Conservation (phyloP, 192 early-diverging fungal genomes). For the Entomortierella beljakovae region DNA sequence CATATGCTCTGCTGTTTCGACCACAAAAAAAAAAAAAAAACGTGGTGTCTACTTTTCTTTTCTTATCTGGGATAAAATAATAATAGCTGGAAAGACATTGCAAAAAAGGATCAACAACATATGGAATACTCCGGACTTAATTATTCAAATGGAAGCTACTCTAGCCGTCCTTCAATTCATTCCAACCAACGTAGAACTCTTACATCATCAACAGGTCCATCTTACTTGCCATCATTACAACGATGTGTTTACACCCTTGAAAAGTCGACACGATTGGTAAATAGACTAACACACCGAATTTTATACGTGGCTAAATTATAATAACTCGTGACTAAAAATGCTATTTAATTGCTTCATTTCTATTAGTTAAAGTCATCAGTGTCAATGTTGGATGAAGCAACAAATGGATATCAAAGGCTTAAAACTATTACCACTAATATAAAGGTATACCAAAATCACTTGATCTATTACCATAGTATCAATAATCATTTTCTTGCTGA, state of each 20-base stretch:
- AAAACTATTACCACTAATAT: conserved; percentile 37
- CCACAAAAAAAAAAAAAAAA: not conserved
- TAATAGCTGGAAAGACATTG: no score
- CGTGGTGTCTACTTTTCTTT: not conserved
- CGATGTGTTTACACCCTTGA: conserved; percentile 42
- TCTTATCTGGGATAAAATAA: no score
- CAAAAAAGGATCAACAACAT: not conserved
- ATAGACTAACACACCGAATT: no score
- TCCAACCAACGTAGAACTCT: conserved; percentile 3
- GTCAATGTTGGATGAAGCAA: conserved; percentile 33
- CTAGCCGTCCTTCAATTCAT: not conserved
- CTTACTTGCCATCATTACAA: conserved; percentile 32
- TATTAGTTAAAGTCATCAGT: conserved; percentile 27
- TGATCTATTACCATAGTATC: not conserved
- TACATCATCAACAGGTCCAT: not conserved
- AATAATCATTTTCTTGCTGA: not conserved
- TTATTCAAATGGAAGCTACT: not conserved
- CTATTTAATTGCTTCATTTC: not conserved
- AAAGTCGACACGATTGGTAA: conserved; percentile 32
- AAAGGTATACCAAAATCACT: conserved; percentile 13
- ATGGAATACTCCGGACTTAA: not conserved
- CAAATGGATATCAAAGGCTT: conserved; percentile 41
- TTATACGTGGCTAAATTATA: not conserved
- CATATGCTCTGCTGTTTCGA: no score
- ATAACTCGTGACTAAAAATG: not conserved